Conservation (phyloP, 140 eudicot species). For the Bidens hawaiensis region DNA sequence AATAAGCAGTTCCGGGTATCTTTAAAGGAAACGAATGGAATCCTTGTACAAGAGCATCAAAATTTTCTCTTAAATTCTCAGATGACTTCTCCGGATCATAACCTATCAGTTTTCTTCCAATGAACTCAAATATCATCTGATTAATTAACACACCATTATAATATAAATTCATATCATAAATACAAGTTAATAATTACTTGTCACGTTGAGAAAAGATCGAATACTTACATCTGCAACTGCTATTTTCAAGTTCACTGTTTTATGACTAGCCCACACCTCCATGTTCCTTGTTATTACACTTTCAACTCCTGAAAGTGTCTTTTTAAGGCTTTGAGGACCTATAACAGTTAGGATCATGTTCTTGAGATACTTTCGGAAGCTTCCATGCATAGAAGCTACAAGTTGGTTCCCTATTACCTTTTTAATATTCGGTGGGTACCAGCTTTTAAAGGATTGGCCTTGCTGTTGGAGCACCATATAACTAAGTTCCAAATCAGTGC, state of each 20-base stretch:
- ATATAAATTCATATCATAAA: background rate
- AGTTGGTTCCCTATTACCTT: constrained; percentile 64
- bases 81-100: constrained; percentile 54
- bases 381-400: constrained; percentile 62
- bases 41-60: constrained; percentile 67
- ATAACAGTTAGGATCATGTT: constrained; percentile 63
- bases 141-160: constrained; percentile 11
- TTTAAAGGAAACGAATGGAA: constrained; percentile 59
- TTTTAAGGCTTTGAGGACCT: constrained; percentile 64
- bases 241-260: constrained; percentile 48
- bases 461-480: constrained; percentile 69
- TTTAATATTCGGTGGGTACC: constrained; percentile 66
- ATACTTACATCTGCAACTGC: constrained; percentile 59
- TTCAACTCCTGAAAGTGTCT: constrained; percentile 68
- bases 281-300: constrained; percentile 36
- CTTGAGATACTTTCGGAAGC: constrained; percentile 75
- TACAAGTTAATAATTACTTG: background rate
- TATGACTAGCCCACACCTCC: constrained; percentile 43
- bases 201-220: background rate
- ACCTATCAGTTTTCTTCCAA: constrained; percentile 68
- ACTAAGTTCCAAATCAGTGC: constrained; percentile 63
- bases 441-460: constrained; percentile 54
- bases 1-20: constrained; percentile 86
- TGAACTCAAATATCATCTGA: constrained; percentile 76
- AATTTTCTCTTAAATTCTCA: constrained; percentile 66